Evolutionary conservation across 768 basidiomycete species (phyloP), one percentile per base, ranked within the genome.

Genomic region (Jaapia argillacea): DNA sequence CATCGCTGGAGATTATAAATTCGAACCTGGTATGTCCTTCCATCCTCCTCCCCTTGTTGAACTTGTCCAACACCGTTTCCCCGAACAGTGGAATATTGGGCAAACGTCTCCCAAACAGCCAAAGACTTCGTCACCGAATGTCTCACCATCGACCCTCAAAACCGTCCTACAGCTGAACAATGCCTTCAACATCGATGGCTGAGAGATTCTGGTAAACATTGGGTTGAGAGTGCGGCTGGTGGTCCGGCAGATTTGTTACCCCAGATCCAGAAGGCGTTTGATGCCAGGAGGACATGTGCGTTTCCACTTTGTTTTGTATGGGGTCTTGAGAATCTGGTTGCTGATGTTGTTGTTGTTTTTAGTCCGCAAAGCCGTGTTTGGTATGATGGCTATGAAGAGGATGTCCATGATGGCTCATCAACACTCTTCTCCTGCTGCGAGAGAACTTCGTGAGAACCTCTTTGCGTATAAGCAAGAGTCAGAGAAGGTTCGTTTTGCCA

Each of bases 1-100:
- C 68, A 80, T 92, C 40, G 75, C 76, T 0, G 92, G 90, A 5
- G 88, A 96, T 64, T 97, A 90, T 67, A 83, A 82, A 57, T 98
- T 97, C 57, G 81, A 83, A 71, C 85, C 85, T 18, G 72, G 69
- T 58, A 45, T 51, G 60, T 55, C 26, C 39, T 37, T 5, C 27
- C 41, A n/a, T n/a, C n/a, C n/a, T n/a, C n/a, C n/a, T n/a, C n/a
- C n/a, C n/a, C n/a, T n/a, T n/a, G n/a, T n/a, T n/a, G n/a, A n/a
- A n/a, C n/a, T n/a, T n/a, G n/a, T n/a, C n/a, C n/a, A n/a, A n/a
- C n/a, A n/a, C n/a, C n/a, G n/a, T n/a, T n/a, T n/a, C n/a, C n/a
- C n/a, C 42, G 68, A 45, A 65, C 69, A 52, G 77, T 69, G 52
- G 88, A 88, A 54, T 91, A 91, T 60, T 92, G 91, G 89, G 70